These are phyloP conservation scores for Thelonectria blattea DNA, from an alignment of 2,329 filamentous ascomycete species.

Conservation along the genomic window DNA sequence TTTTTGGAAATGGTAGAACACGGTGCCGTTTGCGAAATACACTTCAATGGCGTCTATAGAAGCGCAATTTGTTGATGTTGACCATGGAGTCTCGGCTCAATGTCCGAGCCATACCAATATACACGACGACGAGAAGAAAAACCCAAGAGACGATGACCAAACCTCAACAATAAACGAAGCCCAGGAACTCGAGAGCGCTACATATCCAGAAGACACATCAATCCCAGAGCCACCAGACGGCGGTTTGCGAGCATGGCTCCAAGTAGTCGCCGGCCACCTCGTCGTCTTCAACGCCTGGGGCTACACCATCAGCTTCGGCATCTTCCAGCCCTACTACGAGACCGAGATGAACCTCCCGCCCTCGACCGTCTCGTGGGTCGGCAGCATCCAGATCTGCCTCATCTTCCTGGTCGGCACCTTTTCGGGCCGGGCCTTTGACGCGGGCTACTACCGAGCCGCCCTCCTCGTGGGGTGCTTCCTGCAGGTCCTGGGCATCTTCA, in stretches of 20 bases:
- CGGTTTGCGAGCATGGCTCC: slow-evolving; percentile 46
- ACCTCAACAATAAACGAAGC: slow-evolving; percentile 4
- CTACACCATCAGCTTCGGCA: slow-evolving; percentile 48
- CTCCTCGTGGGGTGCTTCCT: slow-evolving; percentile 47
- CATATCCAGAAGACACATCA: background rate
- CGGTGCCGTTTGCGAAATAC: background rate
- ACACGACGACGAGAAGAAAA: background rate
- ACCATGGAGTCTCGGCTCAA: background rate
- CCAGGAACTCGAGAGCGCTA: slow-evolving; percentile 2
- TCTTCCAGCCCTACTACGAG: slow-evolving; percentile 49
- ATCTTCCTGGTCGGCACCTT: slow-evolving; percentile 49
- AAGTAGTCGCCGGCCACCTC: slow-evolving; percentile 47
- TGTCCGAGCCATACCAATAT: background rate
- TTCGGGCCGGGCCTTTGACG: slow-evolving; percentile 50
- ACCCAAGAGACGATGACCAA: slow-evolving; percentile 7
- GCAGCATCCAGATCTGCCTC: slow-evolving; percentile 53
- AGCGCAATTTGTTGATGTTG: background rate
- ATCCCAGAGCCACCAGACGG: slow-evolving; percentile 42
- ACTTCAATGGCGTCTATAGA: background rate
- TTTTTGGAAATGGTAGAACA: background rate
- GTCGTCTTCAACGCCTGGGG: slow-evolving; percentile 49
- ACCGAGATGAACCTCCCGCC: slow-evolving; percentile 39
- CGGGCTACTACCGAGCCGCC: slow-evolving; percentile 46
- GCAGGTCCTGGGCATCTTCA: slow-evolving; percentile 53
- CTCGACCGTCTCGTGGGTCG: slow-evolving; percentile 55